phyloP scores from a whole-genome alignment of 257 asterid genomes.

The Nicotiana otophora region DNA sequence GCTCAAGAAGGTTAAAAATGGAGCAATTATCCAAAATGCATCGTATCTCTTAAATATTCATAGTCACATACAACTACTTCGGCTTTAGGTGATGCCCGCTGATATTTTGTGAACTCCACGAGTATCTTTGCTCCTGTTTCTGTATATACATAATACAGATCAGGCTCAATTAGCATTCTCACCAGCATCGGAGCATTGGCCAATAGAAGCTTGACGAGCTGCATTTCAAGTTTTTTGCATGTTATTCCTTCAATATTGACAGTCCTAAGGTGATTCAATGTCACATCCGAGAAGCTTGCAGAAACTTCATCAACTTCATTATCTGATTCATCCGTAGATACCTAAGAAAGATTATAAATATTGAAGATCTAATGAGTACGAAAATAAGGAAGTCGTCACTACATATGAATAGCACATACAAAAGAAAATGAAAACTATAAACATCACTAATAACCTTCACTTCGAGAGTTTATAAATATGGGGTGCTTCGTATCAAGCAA shows the following conservation, averaged over 20 bases:
- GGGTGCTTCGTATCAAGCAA: background rate
- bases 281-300: background rate
- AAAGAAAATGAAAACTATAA: background rate
- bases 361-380: background rate
- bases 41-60: too few species aligned
- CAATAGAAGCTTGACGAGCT: background rate
- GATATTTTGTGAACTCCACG: too few species aligned
- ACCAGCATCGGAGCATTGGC: background rate
- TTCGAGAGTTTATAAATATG: background rate
- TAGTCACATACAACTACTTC: too few species aligned
- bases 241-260: background rate
- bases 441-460: background rate
- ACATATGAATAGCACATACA: background rate
- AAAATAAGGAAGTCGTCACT: background rate
- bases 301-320: background rate
- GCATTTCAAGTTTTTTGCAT: background rate
- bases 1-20: too few species aligned
- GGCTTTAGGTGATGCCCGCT: too few species aligned
- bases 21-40: too few species aligned
- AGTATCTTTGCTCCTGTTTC: too few species aligned
- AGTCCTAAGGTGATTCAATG: background rate
- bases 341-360: background rate
- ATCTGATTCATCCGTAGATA: background rate
- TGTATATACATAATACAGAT: background rate
- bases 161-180: background rate